Percentiles rank a stretch among this genome's conserved stretches.
Evolutionary conservation across 352 stramenopile genomes (phyloP).

Genomic region (Phytophthora foliorum): DNA sequence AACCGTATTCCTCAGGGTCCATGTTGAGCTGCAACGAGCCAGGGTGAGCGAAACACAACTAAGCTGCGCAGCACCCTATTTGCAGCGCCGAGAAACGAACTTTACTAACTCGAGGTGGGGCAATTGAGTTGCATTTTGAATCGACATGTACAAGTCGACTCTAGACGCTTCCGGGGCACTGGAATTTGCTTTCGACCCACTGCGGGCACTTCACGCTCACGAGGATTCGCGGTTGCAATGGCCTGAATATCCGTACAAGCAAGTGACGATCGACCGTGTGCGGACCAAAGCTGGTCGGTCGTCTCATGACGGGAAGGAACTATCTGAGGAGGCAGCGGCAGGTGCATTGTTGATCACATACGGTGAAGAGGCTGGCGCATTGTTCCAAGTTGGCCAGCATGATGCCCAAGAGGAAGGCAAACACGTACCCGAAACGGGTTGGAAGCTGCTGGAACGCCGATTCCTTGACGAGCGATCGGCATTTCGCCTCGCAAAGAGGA

Average conservation of each 20-base stretch:
- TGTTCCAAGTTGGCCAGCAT: conserved; percentile 60
- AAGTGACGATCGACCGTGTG: conserved; percentile 67
- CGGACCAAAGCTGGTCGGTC: conserved; percentile 40
- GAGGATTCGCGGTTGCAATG: conserved; percentile 56
- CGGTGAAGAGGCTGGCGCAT: conserved; percentile 50
- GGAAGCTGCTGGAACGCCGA: conserved; percentile 43
- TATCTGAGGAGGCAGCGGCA: conserved; percentile 53
- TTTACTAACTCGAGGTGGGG: not conserved
- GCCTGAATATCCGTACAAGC: conserved; percentile 79
- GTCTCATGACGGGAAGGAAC: conserved; percentile 15
- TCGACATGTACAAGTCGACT: conserved; percentile 60
- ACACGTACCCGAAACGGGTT: conserved; percentile 13
- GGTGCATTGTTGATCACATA: conserved; percentile 61
- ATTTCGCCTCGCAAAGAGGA: conserved; percentile 57
- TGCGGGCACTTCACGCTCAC: conserved; percentile 56
- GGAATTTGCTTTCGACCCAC: conserved; percentile 65
- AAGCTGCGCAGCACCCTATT: conserved; percentile 18
- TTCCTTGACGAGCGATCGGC: conserved; percentile 58
- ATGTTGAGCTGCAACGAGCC: too few relatives aligned
- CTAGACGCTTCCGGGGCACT: conserved; percentile 51
- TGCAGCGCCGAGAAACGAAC: conserved; percentile 36
- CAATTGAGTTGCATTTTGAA: not conserved
- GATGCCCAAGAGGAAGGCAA: conserved; percentile 14
- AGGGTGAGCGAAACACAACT: not conserved
- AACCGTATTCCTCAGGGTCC: conserved; percentile 22